These are phyloP conservation scores for Boletus patriciae DNA, from an alignment of 768 basidiomycete genomes.

Conservation along the genomic window DNA sequence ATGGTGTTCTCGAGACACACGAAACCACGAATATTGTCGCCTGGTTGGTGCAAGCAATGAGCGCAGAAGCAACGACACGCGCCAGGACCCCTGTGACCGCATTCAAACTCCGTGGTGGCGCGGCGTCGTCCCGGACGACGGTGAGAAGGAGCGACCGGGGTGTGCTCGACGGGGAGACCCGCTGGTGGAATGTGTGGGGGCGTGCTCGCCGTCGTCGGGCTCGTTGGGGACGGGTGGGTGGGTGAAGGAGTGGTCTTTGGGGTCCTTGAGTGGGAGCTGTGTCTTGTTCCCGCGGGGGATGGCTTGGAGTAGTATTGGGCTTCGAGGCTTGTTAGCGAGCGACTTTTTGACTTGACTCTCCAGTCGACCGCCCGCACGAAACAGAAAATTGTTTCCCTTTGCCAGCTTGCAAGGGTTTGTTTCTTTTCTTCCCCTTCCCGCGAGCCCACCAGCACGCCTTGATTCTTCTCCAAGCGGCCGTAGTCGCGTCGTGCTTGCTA, in stretches of 20 bases:
- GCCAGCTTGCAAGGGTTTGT: slow-evolving; percentile 28
- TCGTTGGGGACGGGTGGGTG: background rate
- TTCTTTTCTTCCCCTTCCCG: slow-evolving; percentile 18
- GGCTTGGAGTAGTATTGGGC: slow-evolving; percentile 24
- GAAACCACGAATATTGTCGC: background rate
- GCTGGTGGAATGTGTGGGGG: background rate
- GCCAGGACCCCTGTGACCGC: slow-evolving; percentile 28
- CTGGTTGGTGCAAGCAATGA: background rate
- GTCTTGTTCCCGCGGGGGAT: slow-evolving; percentile 34
- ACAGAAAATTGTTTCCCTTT: slow-evolving; percentile 30
- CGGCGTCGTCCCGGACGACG: slow-evolving; percentile 1
- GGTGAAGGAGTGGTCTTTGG: slow-evolving; percentile 13
- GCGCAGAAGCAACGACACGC: slow-evolving; percentile 10
- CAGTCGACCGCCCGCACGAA: slow-evolving; percentile 30
- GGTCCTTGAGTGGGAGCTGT: slow-evolving; percentile 26
- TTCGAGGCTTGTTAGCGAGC: slow-evolving; percentile 31
- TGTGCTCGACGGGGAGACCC: background rate
- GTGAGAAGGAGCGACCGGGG: background rate
- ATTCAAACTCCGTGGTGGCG: slow-evolving; percentile 34
- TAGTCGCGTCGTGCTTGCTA: slow-evolving; percentile 37
- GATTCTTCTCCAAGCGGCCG: slow-evolving; percentile 24
- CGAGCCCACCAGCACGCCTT: slow-evolving; percentile 20
- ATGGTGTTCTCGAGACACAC: no score
- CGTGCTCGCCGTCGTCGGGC: slow-evolving; percentile 1
- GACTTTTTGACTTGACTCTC: slow-evolving; percentile 32